Evolutionary conservation across 2,329 filamentous ascomycete species (phyloP), one percentile per base, ranked within the genome.

Genomic region (Aspergillus versicolor): DNA sequence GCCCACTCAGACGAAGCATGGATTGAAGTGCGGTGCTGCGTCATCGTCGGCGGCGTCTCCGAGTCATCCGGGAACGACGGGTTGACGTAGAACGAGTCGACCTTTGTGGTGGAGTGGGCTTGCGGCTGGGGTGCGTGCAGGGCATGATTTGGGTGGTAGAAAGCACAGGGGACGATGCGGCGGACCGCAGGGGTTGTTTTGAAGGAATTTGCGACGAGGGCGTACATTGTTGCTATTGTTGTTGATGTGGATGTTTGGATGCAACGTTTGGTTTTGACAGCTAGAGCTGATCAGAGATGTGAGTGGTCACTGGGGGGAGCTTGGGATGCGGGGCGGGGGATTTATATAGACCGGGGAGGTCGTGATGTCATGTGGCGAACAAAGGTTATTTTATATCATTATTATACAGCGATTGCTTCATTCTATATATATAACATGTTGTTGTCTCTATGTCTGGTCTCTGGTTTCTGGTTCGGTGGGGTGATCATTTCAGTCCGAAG

Each of bases 401-500:
- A 49, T 44, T 54, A 21, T 48, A 42, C 34, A 37, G 41, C 9
- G 27, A 43, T 54, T 46, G 19, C 22, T 17, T 38, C n/a, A 17
- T 48, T n/a, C 24, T 55, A 55, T 37, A 55, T 44, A 30, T 44
- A 30, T 13, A 21, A 24, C 41, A 42, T 32, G 41, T n/a, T 11
- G 13, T 22, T 27, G 9, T 40, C 41, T 54, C 40, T 12, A 17
- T 12, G 42, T 52, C 37, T 21, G 15, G 21, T 42, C 4, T 13
- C 9, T 15, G 27, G 44, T 24, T n/a, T 7, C 9, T 8, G 27
- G 44, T 24, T 22, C 7, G 38, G 24, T 37, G 11, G 12, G 44
- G 17, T 13, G 11, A 24, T 45, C 56, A 63, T 9, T 50, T 47
- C 24, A 64, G 42, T 5, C 62, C 62, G 47, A 64, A 50, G 41